Evolutionary conservation across 331 rosid species (phyloP), one percentile per base, ranked within the genome.

Genomic region (Quercus phellos): DNA sequence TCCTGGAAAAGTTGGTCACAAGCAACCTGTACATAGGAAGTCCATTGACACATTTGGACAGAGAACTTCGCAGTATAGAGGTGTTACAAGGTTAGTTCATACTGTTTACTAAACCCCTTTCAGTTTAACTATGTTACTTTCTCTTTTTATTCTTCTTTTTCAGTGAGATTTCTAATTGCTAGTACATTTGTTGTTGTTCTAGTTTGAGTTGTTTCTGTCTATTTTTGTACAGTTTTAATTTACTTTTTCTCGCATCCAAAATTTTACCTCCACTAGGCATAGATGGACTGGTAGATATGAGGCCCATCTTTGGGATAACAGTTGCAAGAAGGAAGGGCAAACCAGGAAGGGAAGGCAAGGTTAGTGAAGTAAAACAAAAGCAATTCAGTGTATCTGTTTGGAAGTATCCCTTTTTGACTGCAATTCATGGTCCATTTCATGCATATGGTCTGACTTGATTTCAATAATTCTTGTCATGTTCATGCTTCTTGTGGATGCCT

Each of bases 321-420:
- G 98, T 71, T 95, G 99, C 89, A 93, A 95, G 90, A 95, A 95
- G 79, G 99, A 95, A 80, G 99, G 99, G 22, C 99, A 95, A 72
- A 95, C 97, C 51, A 89, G 99, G 84, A 95, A 93, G 84, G 99
- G 99, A 89, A 88, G 99, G 76, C 99, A 95, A 91, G 99, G 99
- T 95, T 74, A 80, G 91, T 85, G 32, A 58, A 18, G 27, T 46
- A 66, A 58, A 43, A 73, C 8, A 5, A 8, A 58, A 19, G 46
- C 38, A 32, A 35, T 43, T 55, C 72, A 19, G 59, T 22, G 8
- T 16, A 4, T 61, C 22, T 34, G 51, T 59, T 86, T 81, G 74
- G 61, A 60, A 77, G 81, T 77, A 22, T 72, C 55, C 11, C 35
- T 54, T 42, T 70, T 78, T 54, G 4, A 13, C 58, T 42, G 35